These are phyloP conservation scores for Stachybotrys elegans DNA, from an alignment of 2,329 filamentous ascomycete species.

Conservation along the genomic window DNA sequence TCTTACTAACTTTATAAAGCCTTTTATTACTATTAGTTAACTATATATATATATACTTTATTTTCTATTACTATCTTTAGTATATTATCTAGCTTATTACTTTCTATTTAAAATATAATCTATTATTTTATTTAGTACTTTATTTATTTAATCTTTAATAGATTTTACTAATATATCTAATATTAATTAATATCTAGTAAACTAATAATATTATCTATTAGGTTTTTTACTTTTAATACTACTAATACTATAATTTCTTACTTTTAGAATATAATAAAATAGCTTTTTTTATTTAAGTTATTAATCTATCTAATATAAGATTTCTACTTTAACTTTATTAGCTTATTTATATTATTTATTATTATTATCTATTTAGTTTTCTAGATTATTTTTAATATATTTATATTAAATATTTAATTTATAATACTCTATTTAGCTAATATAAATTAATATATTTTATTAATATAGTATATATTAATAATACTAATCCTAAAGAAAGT, in stretches of 20 bases:
- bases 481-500: neutral
- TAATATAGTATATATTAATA: neutral
- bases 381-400: neutral
- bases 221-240: constrained; percentile 1
- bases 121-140: neutral
- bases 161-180: neutral
- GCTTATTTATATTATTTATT: neutral
- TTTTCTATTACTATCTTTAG: constrained; percentile 1
- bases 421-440: neutral
- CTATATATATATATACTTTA: neutral
- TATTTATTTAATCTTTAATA: neutral
- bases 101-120: neutral
- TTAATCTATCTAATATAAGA: neutral
- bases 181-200: neutral
- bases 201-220: neutral
- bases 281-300: neutral
- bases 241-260: neutral
- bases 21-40: neutral
- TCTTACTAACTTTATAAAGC: neutral
- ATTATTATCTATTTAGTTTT: neutral
- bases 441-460: neutral
- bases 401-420: neutral
- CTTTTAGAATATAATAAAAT: neutral
- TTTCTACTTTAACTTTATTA: neutral
- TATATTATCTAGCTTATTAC: neutral